Evolutionary conservation across 2,329 filamentous ascomycete species (phyloP).

Genomic region (Rosellinia necatrix): DNA sequence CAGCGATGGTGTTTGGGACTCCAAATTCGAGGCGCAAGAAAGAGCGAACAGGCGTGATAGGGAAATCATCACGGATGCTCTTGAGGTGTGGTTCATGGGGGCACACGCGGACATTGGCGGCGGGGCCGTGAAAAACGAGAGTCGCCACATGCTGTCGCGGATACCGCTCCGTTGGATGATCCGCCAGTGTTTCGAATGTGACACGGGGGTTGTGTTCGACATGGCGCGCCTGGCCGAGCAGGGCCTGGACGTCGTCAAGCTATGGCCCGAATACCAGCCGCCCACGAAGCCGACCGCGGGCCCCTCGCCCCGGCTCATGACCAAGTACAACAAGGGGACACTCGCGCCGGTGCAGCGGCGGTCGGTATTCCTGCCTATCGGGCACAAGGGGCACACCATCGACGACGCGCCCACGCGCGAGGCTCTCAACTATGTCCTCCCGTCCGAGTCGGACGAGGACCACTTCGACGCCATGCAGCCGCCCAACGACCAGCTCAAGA

Average conservation of each 20-base stretch:
- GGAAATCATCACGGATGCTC: constrained; percentile 22
- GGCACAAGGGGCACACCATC: constrained; percentile 6
- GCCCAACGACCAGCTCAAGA: constrained; percentile 18
- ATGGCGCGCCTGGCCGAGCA: constrained; percentile 17
- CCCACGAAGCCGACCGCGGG: background rate
- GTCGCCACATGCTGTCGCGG: constrained; percentile 24
- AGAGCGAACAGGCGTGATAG: constrained; percentile 12
- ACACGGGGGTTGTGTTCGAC: constrained; percentile 23
- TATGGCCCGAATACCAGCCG: constrained; percentile 17
- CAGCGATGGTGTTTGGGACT: constrained; percentile 5
- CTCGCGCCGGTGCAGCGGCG: constrained; percentile 18
- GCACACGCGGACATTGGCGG: constrained; percentile 25
- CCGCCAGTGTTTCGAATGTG: constrained; percentile 24
- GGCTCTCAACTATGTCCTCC: constrained; percentile 22
- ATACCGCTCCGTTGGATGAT: constrained; percentile 28
- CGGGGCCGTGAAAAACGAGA: constrained; percentile 21
- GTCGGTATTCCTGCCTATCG: constrained; percentile 23
- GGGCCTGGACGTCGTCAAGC: constrained; percentile 17
- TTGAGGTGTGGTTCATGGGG: constrained; percentile 28
- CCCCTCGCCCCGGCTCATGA: constrained; percentile 12
- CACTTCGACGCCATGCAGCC: constrained; percentile 20
- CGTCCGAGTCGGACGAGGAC: constrained; percentile 21
- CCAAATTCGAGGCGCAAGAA: constrained; percentile 22
- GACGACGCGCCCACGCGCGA: constrained; percentile 15
- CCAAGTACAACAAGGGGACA: constrained; percentile 13